Conservation (phyloP, 1,139 yeast species). For the Suhomyces coccinellae region DNA sequence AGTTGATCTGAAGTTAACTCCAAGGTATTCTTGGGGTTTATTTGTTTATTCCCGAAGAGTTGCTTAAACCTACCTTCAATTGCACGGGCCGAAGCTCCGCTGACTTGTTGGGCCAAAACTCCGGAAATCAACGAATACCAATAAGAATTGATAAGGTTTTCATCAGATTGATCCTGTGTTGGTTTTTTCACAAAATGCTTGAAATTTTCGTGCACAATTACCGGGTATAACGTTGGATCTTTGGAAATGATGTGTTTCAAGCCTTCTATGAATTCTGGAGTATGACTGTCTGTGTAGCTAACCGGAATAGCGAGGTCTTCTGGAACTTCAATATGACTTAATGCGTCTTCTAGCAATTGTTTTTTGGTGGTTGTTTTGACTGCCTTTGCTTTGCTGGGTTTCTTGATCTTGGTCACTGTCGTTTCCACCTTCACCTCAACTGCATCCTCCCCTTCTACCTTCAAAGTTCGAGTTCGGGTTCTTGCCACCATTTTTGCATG, state of each 20-base stretch:
- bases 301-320: slow-evolving; percentile 37
- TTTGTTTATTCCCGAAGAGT: slow-evolving; percentile 41
- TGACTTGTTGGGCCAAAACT: slow-evolving; percentile 79
- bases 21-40: slow-evolving; percentile 53
- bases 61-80: slow-evolving; percentile 51
- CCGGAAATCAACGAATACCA: slow-evolving; percentile 43
- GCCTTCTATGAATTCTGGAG: slow-evolving; percentile 45
- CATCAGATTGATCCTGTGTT: slow-evolving; percentile 12
- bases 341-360: slow-evolving; percentile 29
- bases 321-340: slow-evolving; percentile 29
- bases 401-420: slow-evolving; percentile 5
- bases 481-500: not conserved
- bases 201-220: slow-evolving; percentile 33
- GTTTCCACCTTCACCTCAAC: not conserved
- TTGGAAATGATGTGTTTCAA: slow-evolving; percentile 36
- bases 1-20: slow-evolving; percentile 46
- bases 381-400: slow-evolving; percentile 2
- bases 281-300: slow-evolving; percentile 42
- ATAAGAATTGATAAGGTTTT: slow-evolving; percentile 21
- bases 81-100: slow-evolving; percentile 78
- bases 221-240: slow-evolving; percentile 47
- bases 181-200: slow-evolving; percentile 23
- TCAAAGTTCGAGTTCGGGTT: not conserved
- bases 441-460: not conserved
- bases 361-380: slow-evolving; percentile 8